Conservation (phyloP, 345 rosid genomes). For the Eucalyptus erythrocorys region DNA sequence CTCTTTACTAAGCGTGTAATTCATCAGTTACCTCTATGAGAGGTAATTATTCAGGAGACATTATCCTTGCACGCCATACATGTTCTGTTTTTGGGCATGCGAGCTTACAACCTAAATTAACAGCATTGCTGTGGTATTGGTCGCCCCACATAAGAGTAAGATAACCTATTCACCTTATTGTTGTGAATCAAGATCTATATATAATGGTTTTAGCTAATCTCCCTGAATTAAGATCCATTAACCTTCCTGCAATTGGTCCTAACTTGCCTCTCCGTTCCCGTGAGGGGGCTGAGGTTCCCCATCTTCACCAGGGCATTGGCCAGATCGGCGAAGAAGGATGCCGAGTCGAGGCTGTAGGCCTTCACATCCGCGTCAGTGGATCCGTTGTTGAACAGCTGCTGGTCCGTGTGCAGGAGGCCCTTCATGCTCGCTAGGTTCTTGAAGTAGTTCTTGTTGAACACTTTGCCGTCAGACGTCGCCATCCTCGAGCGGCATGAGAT, state of each 20-base stretch:
- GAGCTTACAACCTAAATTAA: not conserved
- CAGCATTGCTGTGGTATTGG: not conserved
- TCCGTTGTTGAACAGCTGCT: conserved; percentile 21
- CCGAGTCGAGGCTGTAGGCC: not conserved
- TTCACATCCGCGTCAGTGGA: conserved; percentile 10
- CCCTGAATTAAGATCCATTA: not conserved
- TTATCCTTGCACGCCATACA: not conserved
- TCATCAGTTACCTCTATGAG: not conserved
- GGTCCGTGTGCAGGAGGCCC: conserved; percentile 31
- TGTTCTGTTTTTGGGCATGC: not conserved
- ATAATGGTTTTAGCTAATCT: not conserved
- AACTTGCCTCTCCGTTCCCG: conserved; percentile 25
- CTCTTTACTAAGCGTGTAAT: not conserved
- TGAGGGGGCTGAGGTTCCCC: conserved; percentile 28
- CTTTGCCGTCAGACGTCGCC: not conserved
- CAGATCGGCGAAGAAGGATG: conserved; percentile 18
- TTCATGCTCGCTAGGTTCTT: conserved; percentile 10
- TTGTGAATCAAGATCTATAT: not conserved
- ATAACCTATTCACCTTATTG: not conserved
- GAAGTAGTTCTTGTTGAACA: conserved; percentile 19
- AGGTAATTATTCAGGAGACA: not conserved
- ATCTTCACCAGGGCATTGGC: conserved; percentile 15
- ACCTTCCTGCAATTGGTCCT: conserved; percentile 19
- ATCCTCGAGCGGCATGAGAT: not conserved
- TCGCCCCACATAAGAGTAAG: too few relatives aligned